Base-by-base conservation (phyloP, 768 basidiomycete genomes). In the Lactarius akahatsu region DNA sequence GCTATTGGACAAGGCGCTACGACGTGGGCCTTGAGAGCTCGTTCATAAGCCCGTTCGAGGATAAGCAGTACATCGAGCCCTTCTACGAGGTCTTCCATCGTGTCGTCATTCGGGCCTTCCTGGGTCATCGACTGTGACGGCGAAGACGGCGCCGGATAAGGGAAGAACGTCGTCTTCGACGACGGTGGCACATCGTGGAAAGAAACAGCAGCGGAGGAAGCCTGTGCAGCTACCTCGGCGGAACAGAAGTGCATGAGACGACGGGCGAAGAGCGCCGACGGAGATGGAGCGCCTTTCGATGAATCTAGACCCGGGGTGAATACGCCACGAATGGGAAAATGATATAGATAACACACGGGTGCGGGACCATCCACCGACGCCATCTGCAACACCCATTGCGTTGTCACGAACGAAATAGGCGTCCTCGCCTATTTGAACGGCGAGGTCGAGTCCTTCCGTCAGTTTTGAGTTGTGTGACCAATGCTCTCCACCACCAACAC, bases 371-470 rank as follows among this genome's bases (percentile, higher is more conserved):
- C 95, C 95, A 0, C 96, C 96, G 0, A 98, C 96, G 36, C 96
- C 96, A 74, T 98, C 96, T 4, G 95, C 93, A 10, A 98, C 89
- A 20, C 96, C 96, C 81, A 98, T 88, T 7, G 93, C 91, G 73
- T 94, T 91, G 64, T 88, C 84, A 6, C 85, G 79, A 7, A 92
- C 77, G 68, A 93, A 93, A 73, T 94, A 96, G 5, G 94, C 92
- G 73, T 98, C 95, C 75, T 98, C 95, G 47, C 95, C 95, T 13
- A 97, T 88, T 73, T 92, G 90, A 0, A 90, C 87, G 0, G 91
- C 82, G 15, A 89, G 81, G 41, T 75, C 74, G 54, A 80, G 77
- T 6, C 75, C 76, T 30, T 78, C 75, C 3, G 74, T 54, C 13
- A 78, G 75, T 56, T 61, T 62, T 16, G 68, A 60, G 23, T 9